These are phyloP conservation scores for Rugonectria rugulosa DNA, from an alignment of 2,329 filamentous ascomycete species.

Conservation along the genomic window DNA sequence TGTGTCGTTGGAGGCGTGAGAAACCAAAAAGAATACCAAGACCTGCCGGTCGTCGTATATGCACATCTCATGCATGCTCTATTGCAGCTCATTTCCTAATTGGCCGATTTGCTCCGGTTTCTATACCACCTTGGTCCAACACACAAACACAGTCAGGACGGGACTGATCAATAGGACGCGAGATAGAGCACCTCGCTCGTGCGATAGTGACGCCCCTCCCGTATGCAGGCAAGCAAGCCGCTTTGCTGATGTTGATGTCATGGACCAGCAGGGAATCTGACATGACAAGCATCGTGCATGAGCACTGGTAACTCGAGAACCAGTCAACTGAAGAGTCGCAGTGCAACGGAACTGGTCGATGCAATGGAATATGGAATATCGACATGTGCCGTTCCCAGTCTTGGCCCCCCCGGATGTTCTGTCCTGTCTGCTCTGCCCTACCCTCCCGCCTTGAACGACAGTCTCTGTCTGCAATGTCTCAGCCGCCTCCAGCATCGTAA, in stretches of 20 bases:
- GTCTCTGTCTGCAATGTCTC: constrained; percentile 19
- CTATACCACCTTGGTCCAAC: neutral
- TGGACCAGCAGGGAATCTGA: neutral
- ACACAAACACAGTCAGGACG: neutral
- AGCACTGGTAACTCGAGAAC: neutral
- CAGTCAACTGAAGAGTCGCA: neutral
- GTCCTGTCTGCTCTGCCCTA: too few species aligned
- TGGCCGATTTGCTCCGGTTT: neutral
- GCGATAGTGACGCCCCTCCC: neutral
- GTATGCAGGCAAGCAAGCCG: neutral
- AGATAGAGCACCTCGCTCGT: neutral
- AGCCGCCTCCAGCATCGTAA: neutral
- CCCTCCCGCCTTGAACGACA: constrained; percentile 2
- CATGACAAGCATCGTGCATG: neutral
- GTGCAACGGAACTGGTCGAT: neutral
- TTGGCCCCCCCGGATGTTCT: neutral
- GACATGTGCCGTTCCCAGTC: neutral
- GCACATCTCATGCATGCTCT: constrained; percentile 7
- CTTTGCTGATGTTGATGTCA: neutral
- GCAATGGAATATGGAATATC: too few species aligned
- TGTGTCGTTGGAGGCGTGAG: neutral
- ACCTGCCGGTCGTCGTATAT: constrained; percentile 12
- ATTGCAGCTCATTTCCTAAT: constrained; percentile 1
- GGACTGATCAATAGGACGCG: neutral
- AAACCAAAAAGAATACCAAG: neutral